Base-by-base conservation (phyloP, 192 early-diverging fungal genomes). In the Coemansia sp. region DNA sequence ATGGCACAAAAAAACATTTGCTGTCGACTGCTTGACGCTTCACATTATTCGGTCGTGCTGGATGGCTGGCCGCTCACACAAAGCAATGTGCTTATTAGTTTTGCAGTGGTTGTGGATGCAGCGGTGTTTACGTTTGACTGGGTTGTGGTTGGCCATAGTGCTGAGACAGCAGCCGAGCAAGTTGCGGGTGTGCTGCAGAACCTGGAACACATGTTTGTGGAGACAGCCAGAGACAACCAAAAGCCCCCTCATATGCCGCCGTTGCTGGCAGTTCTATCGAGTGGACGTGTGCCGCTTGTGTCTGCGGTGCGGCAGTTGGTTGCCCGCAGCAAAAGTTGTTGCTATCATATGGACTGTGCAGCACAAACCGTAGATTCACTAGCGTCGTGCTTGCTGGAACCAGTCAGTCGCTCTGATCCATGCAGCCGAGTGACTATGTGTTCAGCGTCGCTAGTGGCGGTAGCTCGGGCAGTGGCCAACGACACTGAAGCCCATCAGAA, bases 371-470 rank as follows among this genome's bases (percentile, higher is more conserved):
- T 63, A 4, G 52, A 55, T 19, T 55, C 50, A 0, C 32, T 63
- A 15, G 37, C 62, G 8, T 12, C 19, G 4, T 10, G 25, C 2
- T 12, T 63, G 27, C n/a, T 63, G 53, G 52, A 54, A 12, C 41
- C 39, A 3, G 14, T 10, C 19, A 39, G 51, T 17, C 19, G 29
- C 15, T 15, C 21, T 21, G 47, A 45, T 8, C 23, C 53, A 5
- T 22, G n/a, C 10, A 25, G 12, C 3, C 12, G 39, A 29, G 38
- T 65, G 5, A 27, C 25, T 8, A 6, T 12, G 1, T 65, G 63
- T 58, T 50, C 37, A 5, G 17, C 38, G n/a, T 58, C 65, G 51
- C 58, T 67, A 24, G 27, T 60, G 6, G 65, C 47, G 24, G 65
- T 67, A 8, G 65, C 58, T 5, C 55, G 49, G 4, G 58, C 65